Percentiles rank a stretch among this genome's conserved stretches.
phyloP scores from a whole-genome alignment of 768 basidiomycete species.

The Daedaleopsis nitida region DNA sequence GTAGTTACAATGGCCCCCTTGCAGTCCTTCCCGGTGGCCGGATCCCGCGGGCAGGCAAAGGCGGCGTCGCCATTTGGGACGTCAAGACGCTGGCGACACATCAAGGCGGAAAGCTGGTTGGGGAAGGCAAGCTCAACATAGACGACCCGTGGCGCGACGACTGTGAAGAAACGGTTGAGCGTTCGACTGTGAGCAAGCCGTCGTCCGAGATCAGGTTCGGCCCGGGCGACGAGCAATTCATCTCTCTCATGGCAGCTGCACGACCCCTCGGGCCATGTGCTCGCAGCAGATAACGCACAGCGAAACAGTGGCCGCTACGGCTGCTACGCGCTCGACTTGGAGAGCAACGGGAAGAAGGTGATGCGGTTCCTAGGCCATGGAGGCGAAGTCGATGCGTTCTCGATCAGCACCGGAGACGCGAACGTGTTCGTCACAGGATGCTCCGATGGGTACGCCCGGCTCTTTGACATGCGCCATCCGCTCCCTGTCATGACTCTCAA shows the following conservation, averaged over 20 bases:
- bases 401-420: slow-evolving; percentile 37
- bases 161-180: not conserved
- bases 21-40: slow-evolving; percentile 30
- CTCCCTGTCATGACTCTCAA: slow-evolving; percentile 40
- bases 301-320: slow-evolving; percentile 5
- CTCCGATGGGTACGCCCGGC: slow-evolving; percentile 40
- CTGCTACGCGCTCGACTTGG: slow-evolving; percentile 34
- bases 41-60: slow-evolving; percentile 38
- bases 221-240: no score
- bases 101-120: no score
- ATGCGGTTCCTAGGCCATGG: slow-evolving; percentile 42
- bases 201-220: no score
- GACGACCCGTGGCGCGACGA: no score
- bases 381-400: slow-evolving; percentile 33
- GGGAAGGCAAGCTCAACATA: no score
- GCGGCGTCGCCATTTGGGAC: slow-evolving; percentile 39
- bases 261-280: slow-evolving; percentile 26
- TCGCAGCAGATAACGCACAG: slow-evolving; percentile 15
- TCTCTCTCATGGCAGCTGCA: slow-evolving; percentile 1
- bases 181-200: no score
- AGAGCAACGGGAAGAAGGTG: slow-evolving; percentile 34
- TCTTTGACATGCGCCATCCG: slow-evolving; percentile 41
- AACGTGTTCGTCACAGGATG: slow-evolving; percentile 40
- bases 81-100: slow-evolving; percentile 36
- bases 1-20: slow-evolving; percentile 33